Evolutionary conservation across 1,139 yeast genomes (phyloP).

Genomic region (Hyphopichia buzzinii): DNA sequence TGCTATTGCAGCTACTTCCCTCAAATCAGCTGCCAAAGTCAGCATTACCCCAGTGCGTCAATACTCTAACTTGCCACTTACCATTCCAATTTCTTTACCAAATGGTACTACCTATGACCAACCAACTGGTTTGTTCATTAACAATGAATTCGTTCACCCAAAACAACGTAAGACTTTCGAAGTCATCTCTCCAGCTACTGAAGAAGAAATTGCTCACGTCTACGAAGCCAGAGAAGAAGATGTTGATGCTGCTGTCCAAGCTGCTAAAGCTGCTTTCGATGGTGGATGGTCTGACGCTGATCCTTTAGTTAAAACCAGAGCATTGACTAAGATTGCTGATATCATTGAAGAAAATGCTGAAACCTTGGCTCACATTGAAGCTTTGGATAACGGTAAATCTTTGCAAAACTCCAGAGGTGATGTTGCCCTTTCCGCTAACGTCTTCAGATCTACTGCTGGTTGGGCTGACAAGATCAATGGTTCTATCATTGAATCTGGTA

Average conservation of each 20-base stretch:
- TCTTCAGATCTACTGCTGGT: conserved; percentile 75
- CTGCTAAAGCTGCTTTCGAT: conserved; percentile 73
- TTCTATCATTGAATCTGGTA: conserved; percentile 61
- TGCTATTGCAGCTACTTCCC: conserved; percentile 2
- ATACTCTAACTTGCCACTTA: conserved; percentile 34
- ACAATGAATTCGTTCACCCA: conserved; percentile 42
- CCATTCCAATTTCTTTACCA: conserved; percentile 55
- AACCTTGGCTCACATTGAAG: conserved; percentile 63
- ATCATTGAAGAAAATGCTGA: conserved; percentile 60
- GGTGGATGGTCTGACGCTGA: conserved; percentile 30
- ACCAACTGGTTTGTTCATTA: conserved; percentile 67
- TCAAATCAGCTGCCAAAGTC: neutral
- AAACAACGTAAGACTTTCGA: conserved; percentile 54
- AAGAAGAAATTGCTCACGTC: conserved; percentile 61
- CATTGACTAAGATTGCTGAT: conserved; percentile 60
- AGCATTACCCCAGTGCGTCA: neutral
- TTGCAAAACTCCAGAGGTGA: conserved; percentile 54
- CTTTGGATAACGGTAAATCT: conserved; percentile 81
- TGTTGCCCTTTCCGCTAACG: conserved; percentile 58
- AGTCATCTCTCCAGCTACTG: conserved; percentile 67
- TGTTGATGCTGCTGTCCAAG: conserved; percentile 73
- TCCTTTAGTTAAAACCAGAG: conserved; percentile 51
- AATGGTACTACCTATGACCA: conserved; percentile 56
- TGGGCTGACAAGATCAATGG: conserved; percentile 82
- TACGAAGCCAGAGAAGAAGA: conserved; percentile 67